Conservation (phyloP, 345 rosid genomes). For the Moricandia moricandioides region DNA sequence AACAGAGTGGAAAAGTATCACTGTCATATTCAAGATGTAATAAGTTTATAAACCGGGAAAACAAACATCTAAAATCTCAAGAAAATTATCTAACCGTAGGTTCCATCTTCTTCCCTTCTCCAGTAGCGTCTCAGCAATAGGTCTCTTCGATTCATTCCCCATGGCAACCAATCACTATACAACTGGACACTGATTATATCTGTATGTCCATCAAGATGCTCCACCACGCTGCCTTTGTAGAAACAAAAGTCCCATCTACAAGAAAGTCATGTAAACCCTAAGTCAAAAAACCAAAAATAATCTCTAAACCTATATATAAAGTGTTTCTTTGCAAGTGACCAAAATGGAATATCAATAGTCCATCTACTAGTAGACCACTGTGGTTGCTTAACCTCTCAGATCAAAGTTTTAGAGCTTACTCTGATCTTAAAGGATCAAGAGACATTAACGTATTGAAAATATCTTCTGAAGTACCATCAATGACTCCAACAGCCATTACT, state of each 20-base stretch:
- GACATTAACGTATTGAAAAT: conserved; percentile 77
- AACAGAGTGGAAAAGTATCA: conserved; percentile 82
- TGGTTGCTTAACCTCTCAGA: neutral
- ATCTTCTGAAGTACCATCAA: conserved; percentile 78
- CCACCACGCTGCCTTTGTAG: conserved; percentile 66
- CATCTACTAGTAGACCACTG: neutral
- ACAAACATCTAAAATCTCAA: neutral
- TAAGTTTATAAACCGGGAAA: conserved; percentile 11
- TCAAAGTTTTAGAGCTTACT: conserved; percentile 50
- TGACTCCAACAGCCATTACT: conserved; percentile 90
- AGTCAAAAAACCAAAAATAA: neutral
- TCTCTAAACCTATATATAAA: neutral
- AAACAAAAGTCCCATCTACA: conserved; percentile 94
- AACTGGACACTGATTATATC: conserved; percentile 66
- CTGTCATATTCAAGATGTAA: conserved; percentile 41
- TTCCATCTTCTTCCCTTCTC: conserved; percentile 97
- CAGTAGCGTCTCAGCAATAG: conserved; percentile 76
- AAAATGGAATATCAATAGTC: neutral
- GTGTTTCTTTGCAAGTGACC: neutral
- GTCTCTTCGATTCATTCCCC: conserved; percentile 86
- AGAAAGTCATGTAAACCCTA: neutral
- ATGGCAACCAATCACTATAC: conserved; percentile 77
- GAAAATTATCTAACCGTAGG: conserved; percentile 57
- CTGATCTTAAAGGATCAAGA: conserved; percentile 78
- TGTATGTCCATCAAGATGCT: conserved; percentile 90